Evolutionary conservation across 2,329 filamentous ascomycete genomes (phyloP), one percentile per base, ranked within the genome.

Genomic region (Hymenoscyphus salicellus): DNA sequence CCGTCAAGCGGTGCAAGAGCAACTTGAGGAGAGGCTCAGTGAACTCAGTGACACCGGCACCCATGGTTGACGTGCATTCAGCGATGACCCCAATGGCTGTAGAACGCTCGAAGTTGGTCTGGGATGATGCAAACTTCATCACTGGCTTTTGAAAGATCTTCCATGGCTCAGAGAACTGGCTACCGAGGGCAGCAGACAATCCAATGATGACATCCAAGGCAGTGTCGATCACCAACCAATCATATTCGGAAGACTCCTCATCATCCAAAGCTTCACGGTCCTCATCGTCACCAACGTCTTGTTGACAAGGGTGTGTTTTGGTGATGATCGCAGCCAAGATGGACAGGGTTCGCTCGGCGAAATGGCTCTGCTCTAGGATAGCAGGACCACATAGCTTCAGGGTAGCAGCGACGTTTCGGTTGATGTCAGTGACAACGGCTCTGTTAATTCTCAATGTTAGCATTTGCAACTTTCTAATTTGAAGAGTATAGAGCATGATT

Each of bases 151-250:
- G 91, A 71, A 97, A 97, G 72, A 96, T 88, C 83, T 96, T 96
- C 92, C 93, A 98, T 67, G 97, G 83, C 81, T 97, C 90, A 63
- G 84, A 84, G 73, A 97, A 98, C 71, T 88, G 87, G 26, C 84
- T 78, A 46, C 95, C 95, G 16, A 98, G 87, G 36, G 92, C 92
- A 57, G 87, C 86, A 23, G 93, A 89, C 49, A 98, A 85, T 43
- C 91, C 92, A 60, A 92, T 92, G 60, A 97, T 83, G 57, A 96
- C 92, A 70, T 98, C 95, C 63, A 98, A 86, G 41, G 92, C 93
- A 10, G 93, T 97, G 80, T 99, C 95, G 62, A 98, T 90, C 60
- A 97, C 89, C 20, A 97, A 86, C 95, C 95, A 98, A 81, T 98
- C 95, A 74, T 96, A 97, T 80, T 99, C 95, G 2, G 94, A 96